These are phyloP conservation scores for Hypoxylon cercidicola DNA, from an alignment of 495 filamentous ascomycete genomes.

Conservation along the genomic window DNA sequence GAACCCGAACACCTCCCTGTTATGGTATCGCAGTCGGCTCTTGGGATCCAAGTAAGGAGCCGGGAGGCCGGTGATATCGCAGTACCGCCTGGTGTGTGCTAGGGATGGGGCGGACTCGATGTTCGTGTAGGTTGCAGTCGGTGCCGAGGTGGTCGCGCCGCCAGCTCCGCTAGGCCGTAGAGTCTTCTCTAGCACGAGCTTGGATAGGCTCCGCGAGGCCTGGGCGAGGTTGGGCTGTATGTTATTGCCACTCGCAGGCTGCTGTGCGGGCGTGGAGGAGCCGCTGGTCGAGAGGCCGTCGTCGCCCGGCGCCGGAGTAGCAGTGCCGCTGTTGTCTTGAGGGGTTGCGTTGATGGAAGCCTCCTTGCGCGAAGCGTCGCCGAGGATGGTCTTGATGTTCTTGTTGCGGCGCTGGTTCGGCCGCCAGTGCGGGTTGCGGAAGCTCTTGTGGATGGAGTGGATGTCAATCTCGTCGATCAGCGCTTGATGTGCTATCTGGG, in stretches of 20 bases:
- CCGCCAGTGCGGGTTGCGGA: slow-evolving; percentile 89
- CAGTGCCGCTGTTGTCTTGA: slow-evolving; percentile 77
- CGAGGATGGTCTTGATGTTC: slow-evolving; percentile 94
- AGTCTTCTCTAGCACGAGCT: slow-evolving; percentile 82
- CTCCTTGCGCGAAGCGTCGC: slow-evolving; percentile 87
- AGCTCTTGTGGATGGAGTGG: slow-evolving; percentile 79
- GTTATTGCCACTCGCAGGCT: slow-evolving; percentile 51
- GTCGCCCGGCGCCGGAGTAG: slow-evolving; percentile 70
- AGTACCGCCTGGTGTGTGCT: slow-evolving; percentile 82
- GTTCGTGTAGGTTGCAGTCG: slow-evolving; percentile 90
- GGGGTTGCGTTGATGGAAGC: slow-evolving; percentile 81
- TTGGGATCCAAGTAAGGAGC: slow-evolving; percentile 94
- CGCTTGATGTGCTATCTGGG: slow-evolving; percentile 61
- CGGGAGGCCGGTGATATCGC: slow-evolving; percentile 91
- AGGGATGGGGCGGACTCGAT: slow-evolving; percentile 91
- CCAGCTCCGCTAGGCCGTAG: slow-evolving; percentile 46
- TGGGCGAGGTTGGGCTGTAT: slow-evolving; percentile 79
- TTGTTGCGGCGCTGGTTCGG: slow-evolving; percentile 96
- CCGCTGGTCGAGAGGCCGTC: slow-evolving; percentile 65
- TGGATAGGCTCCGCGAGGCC: slow-evolving; percentile 83
- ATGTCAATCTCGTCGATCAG: slow-evolving; percentile 91
- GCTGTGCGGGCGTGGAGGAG: slow-evolving; percentile 66
- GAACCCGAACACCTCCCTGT: slow-evolving; percentile 86
- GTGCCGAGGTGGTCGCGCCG: slow-evolving; percentile 51
- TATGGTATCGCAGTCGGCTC: slow-evolving; percentile 86